phyloP scores from a whole-genome alignment of 2,329 filamentous ascomycete species.

The Chaetothyriales sp. region DNA sequence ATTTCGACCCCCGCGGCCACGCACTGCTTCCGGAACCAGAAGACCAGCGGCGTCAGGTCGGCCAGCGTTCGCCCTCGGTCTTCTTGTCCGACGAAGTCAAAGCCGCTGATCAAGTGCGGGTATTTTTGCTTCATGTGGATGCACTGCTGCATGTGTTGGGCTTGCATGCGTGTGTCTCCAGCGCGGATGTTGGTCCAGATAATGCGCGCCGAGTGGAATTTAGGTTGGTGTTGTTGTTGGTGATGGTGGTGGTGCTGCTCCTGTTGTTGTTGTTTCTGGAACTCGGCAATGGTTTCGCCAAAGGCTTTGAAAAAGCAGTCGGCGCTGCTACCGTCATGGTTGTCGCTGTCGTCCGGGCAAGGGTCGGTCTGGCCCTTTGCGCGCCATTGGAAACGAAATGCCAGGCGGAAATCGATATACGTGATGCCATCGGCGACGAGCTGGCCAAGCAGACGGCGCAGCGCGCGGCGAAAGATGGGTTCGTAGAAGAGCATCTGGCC shows the following conservation, averaged over 20 bases:
- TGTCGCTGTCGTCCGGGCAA: slow-evolving; percentile 37
- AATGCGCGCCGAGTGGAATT: slow-evolving; percentile 76
- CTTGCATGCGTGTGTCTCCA: slow-evolving; percentile 50
- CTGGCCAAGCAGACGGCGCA: slow-evolving; percentile 56
- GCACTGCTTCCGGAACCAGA: slow-evolving; percentile 88
- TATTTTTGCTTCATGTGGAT: slow-evolving; percentile 67
- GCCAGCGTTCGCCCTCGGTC: slow-evolving; percentile 61
- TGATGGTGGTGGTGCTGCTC: neutral
- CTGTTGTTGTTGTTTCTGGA: slow-evolving; percentile 49
- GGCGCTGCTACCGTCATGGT: slow-evolving; percentile 35
- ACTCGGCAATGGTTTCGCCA: slow-evolving; percentile 63
- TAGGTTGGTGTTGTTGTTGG: slow-evolving; percentile 37
- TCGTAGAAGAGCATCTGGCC: slow-evolving; percentile 74
- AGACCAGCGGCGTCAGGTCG: slow-evolving; percentile 68
- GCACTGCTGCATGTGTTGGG: slow-evolving; percentile 76
- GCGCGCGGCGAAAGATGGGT: slow-evolving; percentile 67
- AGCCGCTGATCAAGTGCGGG: slow-evolving; percentile 70
- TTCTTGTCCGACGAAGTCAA: slow-evolving; percentile 82
- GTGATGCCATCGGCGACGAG: slow-evolving; percentile 69
- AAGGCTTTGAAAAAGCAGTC: slow-evolving; percentile 58
- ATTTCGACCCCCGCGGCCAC: slow-evolving; percentile 63
- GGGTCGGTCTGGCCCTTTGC: slow-evolving; percentile 45
- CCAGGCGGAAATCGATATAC: slow-evolving; percentile 71
- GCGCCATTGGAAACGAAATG: slow-evolving; percentile 60
- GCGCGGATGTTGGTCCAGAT: slow-evolving; percentile 67